Evolutionary conservation across 1,284 basidiomycete species (phyloP).

Genomic region (Takashimella koratensis): DNA sequence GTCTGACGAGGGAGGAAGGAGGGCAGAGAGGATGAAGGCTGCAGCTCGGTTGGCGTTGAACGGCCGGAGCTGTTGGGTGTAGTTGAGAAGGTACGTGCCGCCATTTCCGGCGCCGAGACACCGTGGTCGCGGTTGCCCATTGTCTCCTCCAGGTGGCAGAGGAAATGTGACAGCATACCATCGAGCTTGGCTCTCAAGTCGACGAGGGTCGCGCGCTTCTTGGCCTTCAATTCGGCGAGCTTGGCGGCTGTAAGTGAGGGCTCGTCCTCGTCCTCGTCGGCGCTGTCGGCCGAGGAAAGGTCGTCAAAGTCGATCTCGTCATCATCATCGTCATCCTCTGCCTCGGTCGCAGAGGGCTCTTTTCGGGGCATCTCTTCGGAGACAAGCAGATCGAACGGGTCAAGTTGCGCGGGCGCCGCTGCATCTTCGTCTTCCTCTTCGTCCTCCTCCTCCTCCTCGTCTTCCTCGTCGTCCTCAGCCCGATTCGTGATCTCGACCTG

Average conservation of each 20-base stretch:
- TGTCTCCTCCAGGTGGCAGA: conserved; percentile 62
- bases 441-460: conserved; percentile 58
- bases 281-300: conserved; percentile 53
- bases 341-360: conserved; percentile 46
- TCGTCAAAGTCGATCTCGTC: conserved; percentile 59
- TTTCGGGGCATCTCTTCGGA: conserved; percentile 55
- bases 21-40: conserved; percentile 6
- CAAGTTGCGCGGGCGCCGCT: conserved; percentile 55
- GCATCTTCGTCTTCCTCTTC: conserved; percentile 48
- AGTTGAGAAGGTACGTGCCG: conserved; percentile 22
- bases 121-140: conserved; percentile 30
- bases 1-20: conserved; percentile 12
- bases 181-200: conserved; percentile 90
- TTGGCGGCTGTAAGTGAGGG: conserved; percentile 18
- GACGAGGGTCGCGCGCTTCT: conserved; percentile 62
- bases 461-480: conserved; percentile 82
- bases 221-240: conserved; percentile 55
- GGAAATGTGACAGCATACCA: conserved; percentile 75
- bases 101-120: conserved; percentile 32
- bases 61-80: conserved; percentile 23
- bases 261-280: conserved; percentile 54
- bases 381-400: conserved; percentile 76
- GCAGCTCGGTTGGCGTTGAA: conserved; percentile 28
- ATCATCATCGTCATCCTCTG: conserved; percentile 54
- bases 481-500: conserved; percentile 97